Evolutionary conservation across 768 basidiomycete species (phyloP), one percentile per base, ranked within the genome.

Genomic region (Termitomyces sp.): DNA sequence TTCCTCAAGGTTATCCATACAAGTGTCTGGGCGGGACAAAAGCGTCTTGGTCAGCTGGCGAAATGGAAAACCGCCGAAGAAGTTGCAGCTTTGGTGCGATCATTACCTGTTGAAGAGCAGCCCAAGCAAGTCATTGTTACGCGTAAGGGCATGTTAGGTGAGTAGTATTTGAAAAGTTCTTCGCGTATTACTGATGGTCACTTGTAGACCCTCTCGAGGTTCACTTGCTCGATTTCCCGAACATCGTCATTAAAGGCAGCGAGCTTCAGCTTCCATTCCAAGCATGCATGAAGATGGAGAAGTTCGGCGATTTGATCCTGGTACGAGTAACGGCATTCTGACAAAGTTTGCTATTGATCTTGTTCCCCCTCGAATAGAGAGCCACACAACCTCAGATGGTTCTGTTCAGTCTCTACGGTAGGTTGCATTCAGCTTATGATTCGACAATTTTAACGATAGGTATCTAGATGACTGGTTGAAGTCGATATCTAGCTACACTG

Each of bases 1-100:
- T 98, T 98, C 87, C 74, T 99, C 72, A 99, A 99, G 80, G 89
- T 99, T 74, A 99, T 99, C 61, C 97, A 99, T 72, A 99, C 97
- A 3, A 98, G 95, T 68, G 97, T 98, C n/a, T 99, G 97, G 97
- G 97, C 97, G 56, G 97, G 97, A 68, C 97, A 99, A 74, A 99
- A 99, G 74, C 97, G 97, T 88, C 86, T 99, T 49, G 97, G 97
- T 57, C 97, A 99, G 74, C 83, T 98, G 50, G 97, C 97, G 37
- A 99, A 98, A 76, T 98, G 97, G 95, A 97, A 97, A 78, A 98
- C 96, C 6, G 97, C 97, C 18, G 97, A 99, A 86, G 97, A 99
- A 88, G 97, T 98, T 10, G 97, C 97, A 36, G 97, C 97, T 0
- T 76, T 98, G 65, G 91, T 98, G 62, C 93, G 97, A 56, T 98